Base-by-base conservation (phyloP, 2,329 filamentous ascomycete species). In the Coccinonectria pachysandricola region DNA sequence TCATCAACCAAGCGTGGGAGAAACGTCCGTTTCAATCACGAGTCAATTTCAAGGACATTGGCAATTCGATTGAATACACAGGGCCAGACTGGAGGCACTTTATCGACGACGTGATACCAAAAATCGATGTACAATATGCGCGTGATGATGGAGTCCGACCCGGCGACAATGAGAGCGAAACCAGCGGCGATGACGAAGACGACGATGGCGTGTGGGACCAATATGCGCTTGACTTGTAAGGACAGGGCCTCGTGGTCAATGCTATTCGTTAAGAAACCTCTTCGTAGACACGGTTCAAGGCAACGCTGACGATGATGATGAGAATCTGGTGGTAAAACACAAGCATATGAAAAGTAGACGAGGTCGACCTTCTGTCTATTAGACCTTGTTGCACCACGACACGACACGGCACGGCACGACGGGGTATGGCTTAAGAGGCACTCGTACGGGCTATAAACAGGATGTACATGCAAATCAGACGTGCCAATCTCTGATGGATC, bases 21-120 rank as follows among this genome's bases (percentile, higher is more conserved):
- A 25, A 35, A 11, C 35, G 36, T 1, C 28, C 28, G 3, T 18
- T 12, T 13, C 30, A 23, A 14, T 36, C 24, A 8, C 18, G 13
- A n/a, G 36, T 38, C 8, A 30, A 7, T 10, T 52, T 39, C 8
- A 22, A 30, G 8, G 30, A 18, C 5, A 12, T 6, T 4, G 21
- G 21, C 1, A 7, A 8, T 1, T 21, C 12, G 7, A 34, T 40
- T 8, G 28, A 47, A 12, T 57, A 57, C 25, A 47, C 42, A 1
- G 57, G 59, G 2, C 32, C 46, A 1, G 54, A 58, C 22, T 56
- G 54, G 45, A 49, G 37, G 26, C 44, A 51, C 14, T 59, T 52
- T 29, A 36, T 57, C 2, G 44, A 40, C 7, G 48, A 54, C 8
- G 34, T 52, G 21, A 41, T 39, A 6, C 30, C 43, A 6, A 28